Conservation (phyloP, 139 green algal genomes). For the Ettlia oleoabundans region DNA sequence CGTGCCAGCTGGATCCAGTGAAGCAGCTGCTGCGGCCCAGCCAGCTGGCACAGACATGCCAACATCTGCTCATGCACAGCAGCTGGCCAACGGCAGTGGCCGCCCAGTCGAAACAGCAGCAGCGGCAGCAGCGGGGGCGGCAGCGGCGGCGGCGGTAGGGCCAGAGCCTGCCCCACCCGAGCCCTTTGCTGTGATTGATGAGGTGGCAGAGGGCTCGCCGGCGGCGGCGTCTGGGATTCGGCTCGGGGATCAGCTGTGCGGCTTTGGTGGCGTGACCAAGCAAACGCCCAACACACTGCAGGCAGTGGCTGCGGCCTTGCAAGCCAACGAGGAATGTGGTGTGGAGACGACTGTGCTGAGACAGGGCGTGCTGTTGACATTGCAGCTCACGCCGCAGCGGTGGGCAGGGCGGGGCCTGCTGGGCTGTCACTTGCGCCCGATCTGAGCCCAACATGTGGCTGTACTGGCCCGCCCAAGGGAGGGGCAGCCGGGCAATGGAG, state of each 20-base stretch:
- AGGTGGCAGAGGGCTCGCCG: conserved; percentile 68
- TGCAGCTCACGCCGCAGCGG: conserved; percentile 65
- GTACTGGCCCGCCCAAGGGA: background rate
- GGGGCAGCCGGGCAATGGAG: too few relatives aligned
- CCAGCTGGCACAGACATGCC: background rate
- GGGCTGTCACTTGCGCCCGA: conserved; percentile 62
- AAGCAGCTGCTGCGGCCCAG: background rate
- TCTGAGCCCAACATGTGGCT: conserved; percentile 7
- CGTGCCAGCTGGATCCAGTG: background rate
- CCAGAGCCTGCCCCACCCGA: background rate
- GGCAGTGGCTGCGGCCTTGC: conserved; percentile 45
- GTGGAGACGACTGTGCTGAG: conserved; percentile 71
- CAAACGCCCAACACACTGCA: conserved; percentile 34
- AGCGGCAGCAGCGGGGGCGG: too few relatives aligned
- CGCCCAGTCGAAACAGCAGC: too few relatives aligned
- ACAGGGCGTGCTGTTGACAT: conserved; percentile 37
- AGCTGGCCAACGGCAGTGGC: too few relatives aligned
- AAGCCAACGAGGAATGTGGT: conserved; percentile 47
- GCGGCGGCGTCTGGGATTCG: conserved; percentile 69
- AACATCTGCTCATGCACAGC: too few relatives aligned
- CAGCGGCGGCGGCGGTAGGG: background rate
- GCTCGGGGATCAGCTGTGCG: conserved; percentile 68
- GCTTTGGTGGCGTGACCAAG: conserved; percentile 58
- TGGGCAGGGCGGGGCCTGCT: conserved; percentile 80
- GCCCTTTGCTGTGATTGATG: conserved; percentile 85